phyloP scores from a whole-genome alignment of 495 filamentous ascomycete species.

The Podospora appendiculata region DNA sequence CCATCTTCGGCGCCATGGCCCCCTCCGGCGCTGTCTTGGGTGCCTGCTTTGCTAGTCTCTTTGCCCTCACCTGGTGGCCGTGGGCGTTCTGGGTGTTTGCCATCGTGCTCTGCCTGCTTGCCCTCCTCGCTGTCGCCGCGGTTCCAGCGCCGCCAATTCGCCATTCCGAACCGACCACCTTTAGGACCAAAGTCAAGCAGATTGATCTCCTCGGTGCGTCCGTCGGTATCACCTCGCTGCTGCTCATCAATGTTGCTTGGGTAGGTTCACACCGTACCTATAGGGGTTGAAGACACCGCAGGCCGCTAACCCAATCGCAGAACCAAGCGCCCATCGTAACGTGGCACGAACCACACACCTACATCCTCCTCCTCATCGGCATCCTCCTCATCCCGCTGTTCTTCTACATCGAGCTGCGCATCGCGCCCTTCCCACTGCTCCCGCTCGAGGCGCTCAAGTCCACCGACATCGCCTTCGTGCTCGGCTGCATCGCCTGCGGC shows the following conservation, averaged over 20 bases:
- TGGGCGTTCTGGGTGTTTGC: slow-evolving; percentile 57
- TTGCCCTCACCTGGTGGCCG: slow-evolving; percentile 55
- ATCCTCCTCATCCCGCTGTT: slow-evolving; percentile 44
- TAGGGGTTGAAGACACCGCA: too few relatives aligned
- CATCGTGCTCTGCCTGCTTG: slow-evolving; percentile 37
- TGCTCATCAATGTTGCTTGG: slow-evolving; percentile 53
- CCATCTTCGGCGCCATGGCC: slow-evolving; percentile 54
- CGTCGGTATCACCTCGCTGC: slow-evolving; percentile 46
- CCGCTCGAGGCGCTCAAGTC: slow-evolving; percentile 42
- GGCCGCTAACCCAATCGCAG: background rate
- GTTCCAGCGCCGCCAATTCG: slow-evolving; percentile 35
- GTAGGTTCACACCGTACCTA: too few relatives aligned
- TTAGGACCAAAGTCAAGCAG: slow-evolving; percentile 12
- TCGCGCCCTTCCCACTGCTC: slow-evolving; percentile 42
- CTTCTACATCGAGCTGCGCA: slow-evolving; percentile 38
- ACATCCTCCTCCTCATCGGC: slow-evolving; percentile 49
- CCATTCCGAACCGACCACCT: slow-evolving; percentile 4
- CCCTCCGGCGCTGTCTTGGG: slow-evolving; percentile 49
- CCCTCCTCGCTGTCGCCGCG: slow-evolving; percentile 28
- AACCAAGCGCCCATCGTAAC: slow-evolving; percentile 54
- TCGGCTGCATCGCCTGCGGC: slow-evolving; percentile 47
- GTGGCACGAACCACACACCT: slow-evolving; percentile 48
- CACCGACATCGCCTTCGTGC: slow-evolving; percentile 43
- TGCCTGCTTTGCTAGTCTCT: slow-evolving; percentile 39
- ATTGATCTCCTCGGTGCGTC: slow-evolving; percentile 45